Evolutionary conservation across 2,329 filamentous ascomycete species (phyloP), one percentile per base, ranked within the genome.

Genomic region (Helicocarpus griseus): DNA sequence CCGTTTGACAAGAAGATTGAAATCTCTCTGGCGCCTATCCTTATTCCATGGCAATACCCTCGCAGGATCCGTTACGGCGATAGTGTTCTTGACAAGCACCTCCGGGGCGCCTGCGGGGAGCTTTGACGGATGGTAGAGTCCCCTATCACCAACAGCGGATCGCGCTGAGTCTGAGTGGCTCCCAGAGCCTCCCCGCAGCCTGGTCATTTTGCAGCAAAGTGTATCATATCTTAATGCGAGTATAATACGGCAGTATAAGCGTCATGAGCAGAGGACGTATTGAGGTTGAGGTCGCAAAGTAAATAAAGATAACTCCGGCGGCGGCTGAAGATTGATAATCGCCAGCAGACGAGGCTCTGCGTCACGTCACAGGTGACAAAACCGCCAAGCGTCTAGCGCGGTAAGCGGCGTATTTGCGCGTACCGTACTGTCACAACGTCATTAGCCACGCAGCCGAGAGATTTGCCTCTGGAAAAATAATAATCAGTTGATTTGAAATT

Each of bases 1-100:
- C 83, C 77, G 81, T 61, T 86, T 81, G 13, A 89, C 80, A 14
- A 88, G 68, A 3, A 79, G 69, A 63, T 88, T 84, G 55, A 70
- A 73, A 19, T 65, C 63, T 26, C 69, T 61, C 50, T 69, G 65
- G 36, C 69, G 66, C 48, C 71, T 67, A 54, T 69, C 68, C 38
- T 63, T 63, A 57, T 67, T 64, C 62, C 67, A 69, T 5, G 65
- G 56, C 4, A 72, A 54, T 1, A 72, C 68, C 35, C 63, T 59
- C 4, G 63, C 56, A 17, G 69, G 59, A 43, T 73, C 65, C 4
- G 64, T 63, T 1, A 72, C 62, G 35, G 66, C 62, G 29, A 72
- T 61, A 1, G 70, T 72, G 51, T 71, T 69, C 50, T 67, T 63
- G 1, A 58, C 51, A 36, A 73, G 62, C 13, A 67, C 52, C 11